phyloP scores from a whole-genome alignment of 148 eudicot species.

The Polygonum aviculare region DNA sequence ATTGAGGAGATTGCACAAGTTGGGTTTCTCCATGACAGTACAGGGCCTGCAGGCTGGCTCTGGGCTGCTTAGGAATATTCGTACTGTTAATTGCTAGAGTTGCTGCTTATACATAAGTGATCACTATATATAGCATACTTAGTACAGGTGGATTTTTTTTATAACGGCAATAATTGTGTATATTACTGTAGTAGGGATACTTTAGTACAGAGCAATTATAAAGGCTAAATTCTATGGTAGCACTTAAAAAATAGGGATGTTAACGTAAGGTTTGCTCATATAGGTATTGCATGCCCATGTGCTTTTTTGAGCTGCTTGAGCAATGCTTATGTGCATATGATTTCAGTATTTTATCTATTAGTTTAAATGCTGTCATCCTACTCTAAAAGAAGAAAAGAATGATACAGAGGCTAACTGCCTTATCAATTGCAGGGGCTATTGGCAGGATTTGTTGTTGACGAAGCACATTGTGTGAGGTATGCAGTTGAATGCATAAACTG shows the following conservation, averaged over 20 bases:
- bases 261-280: neutral
- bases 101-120: neutral
- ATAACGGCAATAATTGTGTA: neutral
- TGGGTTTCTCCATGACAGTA: neutral
- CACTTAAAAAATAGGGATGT: neutral
- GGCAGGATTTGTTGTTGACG: slow-evolving; percentile 97
- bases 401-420: neutral
- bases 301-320: slow-evolving; percentile 3
- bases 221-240: neutral
- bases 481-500: slow-evolving; percentile 10
- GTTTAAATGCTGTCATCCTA: neutral
- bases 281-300: neutral
- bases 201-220: neutral
- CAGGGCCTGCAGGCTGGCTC: neutral
- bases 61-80: neutral
- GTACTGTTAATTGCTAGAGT: neutral
- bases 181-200: neutral
- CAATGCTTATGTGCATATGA: neutral
- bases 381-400: neutral
- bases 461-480: slow-evolving; percentile 99
- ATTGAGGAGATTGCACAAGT: neutral
- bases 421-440: slow-evolving; percentile 61
- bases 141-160: neutral
- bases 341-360: neutral
- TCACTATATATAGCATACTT: neutral